Evolutionary conservation across 1,139 yeast species (phyloP).

Genomic region (Geotrichum restrictum): DNA sequence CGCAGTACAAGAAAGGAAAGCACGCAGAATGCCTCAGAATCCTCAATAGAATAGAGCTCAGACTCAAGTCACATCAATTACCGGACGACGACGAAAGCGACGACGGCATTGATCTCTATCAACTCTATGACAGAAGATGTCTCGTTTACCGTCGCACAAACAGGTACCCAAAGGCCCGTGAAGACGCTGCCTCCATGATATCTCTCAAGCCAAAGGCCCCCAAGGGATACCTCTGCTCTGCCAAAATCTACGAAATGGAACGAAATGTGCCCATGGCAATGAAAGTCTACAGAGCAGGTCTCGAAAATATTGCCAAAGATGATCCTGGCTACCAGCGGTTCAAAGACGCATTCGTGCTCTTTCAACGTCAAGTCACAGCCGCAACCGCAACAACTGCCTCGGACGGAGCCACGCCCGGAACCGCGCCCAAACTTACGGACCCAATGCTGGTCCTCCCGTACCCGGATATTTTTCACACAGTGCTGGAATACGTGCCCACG

Average conservation of each 20-base stretch:
- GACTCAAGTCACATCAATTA: neutral
- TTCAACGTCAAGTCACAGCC: neutral
- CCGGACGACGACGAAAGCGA: neutral
- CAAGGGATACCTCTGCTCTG: constrained; percentile 18
- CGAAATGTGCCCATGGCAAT: constrained; percentile 6
- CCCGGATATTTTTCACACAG: constrained; percentile 16
- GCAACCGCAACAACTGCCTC: constrained; percentile 1
- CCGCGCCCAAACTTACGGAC: too few species aligned
- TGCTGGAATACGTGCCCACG: constrained; percentile 6
- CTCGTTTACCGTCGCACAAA: constrained; percentile 8
- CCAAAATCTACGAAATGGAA: constrained; percentile 16
- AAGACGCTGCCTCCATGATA: constrained; percentile 12
- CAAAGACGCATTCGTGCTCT: constrained; percentile 1
- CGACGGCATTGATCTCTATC: too few species aligned
- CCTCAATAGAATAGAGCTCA: constrained; percentile 6
- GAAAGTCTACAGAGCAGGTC: constrained; percentile 5
- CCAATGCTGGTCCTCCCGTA: constrained; percentile 12
- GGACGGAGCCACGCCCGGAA: neutral
- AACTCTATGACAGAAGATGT: constrained; percentile 13
- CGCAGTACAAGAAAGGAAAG: constrained; percentile 1
- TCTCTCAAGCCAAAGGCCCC: constrained; percentile 1
- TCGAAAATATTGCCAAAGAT: neutral
- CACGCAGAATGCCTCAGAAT: constrained; percentile 4
- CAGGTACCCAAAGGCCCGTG: neutral
- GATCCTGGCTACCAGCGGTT: constrained; percentile 1